Evolutionary conservation across 139 green algal genomes (phyloP).

Genomic region (Chlorella sp.): DNA sequence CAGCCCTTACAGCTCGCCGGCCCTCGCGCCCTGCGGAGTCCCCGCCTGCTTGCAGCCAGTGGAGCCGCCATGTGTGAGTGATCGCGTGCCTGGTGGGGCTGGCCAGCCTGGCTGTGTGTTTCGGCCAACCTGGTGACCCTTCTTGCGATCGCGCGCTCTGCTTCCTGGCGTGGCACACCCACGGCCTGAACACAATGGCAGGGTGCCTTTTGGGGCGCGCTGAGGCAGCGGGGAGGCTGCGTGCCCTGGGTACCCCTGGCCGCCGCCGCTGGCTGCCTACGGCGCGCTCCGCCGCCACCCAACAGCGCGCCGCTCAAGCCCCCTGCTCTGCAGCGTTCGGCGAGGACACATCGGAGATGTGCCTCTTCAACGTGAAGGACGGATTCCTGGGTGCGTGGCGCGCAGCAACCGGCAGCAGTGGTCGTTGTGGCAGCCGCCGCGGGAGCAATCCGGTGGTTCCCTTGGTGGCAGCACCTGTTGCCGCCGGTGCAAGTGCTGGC

Average conservation of each 20-base stretch:
- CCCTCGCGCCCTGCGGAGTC: background rate
- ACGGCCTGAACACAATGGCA: too few species aligned
- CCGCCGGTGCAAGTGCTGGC: too few species aligned
- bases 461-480: too few species aligned
- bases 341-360: conserved; percentile 52
- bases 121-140: too few species aligned
- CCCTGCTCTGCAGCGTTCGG: conserved; percentile 18
- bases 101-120: too few species aligned
- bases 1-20: too few species aligned
- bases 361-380: conserved; percentile 96
- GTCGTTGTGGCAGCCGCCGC: background rate
- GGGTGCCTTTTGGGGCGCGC: too few species aligned
- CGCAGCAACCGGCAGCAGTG: background rate
- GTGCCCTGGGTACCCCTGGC: background rate
- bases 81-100: too few species aligned
- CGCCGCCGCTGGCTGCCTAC: background rate
- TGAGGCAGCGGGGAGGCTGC: too few species aligned
- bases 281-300: background rate
- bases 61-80: conserved; percentile 20
- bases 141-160: too few species aligned
- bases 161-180: too few species aligned
- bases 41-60: background rate
- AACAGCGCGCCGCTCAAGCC: background rate
- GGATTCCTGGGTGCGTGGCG: conserved; percentile 87
- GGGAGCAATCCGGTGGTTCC: too few species aligned